Evolutionary conservation across 768 basidiomycete genomes (phyloP).

Genomic region (Gloeophyllum trabeum): DNA sequence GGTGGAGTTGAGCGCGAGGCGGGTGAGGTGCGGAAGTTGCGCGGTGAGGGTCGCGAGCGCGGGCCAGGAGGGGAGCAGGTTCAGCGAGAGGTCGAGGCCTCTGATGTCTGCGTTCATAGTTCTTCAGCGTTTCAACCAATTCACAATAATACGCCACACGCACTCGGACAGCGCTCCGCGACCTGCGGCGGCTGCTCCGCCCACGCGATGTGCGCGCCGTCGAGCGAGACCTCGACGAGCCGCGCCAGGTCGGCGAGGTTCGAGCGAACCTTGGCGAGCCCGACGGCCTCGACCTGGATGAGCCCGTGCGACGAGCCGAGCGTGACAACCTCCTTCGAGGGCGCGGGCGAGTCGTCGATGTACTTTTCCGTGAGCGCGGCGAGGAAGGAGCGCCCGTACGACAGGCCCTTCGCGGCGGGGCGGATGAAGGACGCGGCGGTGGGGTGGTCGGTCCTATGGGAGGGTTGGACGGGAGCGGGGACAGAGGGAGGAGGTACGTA

Average conservation of each 20-base stretch:
- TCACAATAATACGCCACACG: constrained; percentile 17
- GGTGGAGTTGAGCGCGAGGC: constrained; percentile 65
- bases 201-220: constrained; percentile 49
- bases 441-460: constrained; percentile 11
- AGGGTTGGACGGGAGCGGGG: no score
- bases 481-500: constrained; percentile 22
- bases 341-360: constrained; percentile 47
- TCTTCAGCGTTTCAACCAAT: background rate
- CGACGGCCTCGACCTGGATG: constrained; percentile 81
- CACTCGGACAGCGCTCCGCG: constrained; percentile 53
- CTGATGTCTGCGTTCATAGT: constrained; percentile 11
- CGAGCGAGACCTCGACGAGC: constrained; percentile 73
- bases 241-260: constrained; percentile 56
- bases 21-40: constrained; percentile 51
- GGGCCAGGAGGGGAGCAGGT: constrained; percentile 64
- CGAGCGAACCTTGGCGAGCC: constrained; percentile 64
- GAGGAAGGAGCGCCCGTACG: constrained; percentile 62
- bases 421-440: constrained; percentile 77
- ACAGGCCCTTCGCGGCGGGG: constrained; percentile 37
- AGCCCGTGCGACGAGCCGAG: constrained; percentile 76
- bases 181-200: constrained; percentile 42
- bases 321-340: constrained; percentile 44
- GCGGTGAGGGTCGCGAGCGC: constrained; percentile 47
- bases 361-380: constrained; percentile 72
- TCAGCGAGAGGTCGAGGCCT: constrained; percentile 75